These are phyloP conservation scores for Neodidymelliopsis sp. DNA, from an alignment of 2,329 filamentous ascomycete genomes.

Conservation along the genomic window DNA sequence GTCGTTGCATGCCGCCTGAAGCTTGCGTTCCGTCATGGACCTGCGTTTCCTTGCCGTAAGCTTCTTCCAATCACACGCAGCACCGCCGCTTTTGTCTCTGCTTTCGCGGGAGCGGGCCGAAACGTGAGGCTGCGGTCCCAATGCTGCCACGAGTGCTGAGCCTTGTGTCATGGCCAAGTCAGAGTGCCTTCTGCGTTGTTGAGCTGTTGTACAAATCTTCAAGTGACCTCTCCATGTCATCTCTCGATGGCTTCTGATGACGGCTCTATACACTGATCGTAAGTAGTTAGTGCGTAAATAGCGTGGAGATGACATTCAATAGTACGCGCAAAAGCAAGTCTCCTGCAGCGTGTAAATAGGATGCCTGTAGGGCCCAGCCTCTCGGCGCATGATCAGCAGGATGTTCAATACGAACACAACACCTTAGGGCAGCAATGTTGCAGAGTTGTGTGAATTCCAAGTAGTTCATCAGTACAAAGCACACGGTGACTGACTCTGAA, in stretches of 20 bases:
- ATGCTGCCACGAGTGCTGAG: slow-evolving; percentile 12
- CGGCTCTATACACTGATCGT: neutral
- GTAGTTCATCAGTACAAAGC: too few species aligned
- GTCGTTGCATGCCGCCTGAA: slow-evolving; percentile 5
- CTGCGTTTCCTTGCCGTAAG: slow-evolving; percentile 12
- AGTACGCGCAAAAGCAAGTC: too few species aligned
- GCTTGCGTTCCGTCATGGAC: slow-evolving; percentile 10
- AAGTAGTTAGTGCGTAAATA: neutral
- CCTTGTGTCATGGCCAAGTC: slow-evolving; percentile 3
- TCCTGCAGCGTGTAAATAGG: neutral
- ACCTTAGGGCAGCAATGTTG: neutral
- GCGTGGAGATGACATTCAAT: slow-evolving; percentile 7
- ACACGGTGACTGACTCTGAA: too few species aligned
- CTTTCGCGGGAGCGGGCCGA: slow-evolving; percentile 11
- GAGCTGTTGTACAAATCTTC: neutral
- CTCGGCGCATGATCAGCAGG: neutral
- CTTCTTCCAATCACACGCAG: slow-evolving; percentile 16
- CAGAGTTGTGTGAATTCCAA: neutral
- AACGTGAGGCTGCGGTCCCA: slow-evolving; percentile 15
- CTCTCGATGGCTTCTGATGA: neutral
- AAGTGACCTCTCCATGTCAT: slow-evolving; percentile 5
- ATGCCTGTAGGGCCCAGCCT: neutral
- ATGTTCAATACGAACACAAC: slow-evolving; percentile 8
- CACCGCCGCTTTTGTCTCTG: slow-evolving; percentile 12
- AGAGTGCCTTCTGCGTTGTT: neutral